phyloP scores from a whole-genome alignment of 2,329 filamentous ascomycete species.

The Cadophora luteo-olivacea region DNA sequence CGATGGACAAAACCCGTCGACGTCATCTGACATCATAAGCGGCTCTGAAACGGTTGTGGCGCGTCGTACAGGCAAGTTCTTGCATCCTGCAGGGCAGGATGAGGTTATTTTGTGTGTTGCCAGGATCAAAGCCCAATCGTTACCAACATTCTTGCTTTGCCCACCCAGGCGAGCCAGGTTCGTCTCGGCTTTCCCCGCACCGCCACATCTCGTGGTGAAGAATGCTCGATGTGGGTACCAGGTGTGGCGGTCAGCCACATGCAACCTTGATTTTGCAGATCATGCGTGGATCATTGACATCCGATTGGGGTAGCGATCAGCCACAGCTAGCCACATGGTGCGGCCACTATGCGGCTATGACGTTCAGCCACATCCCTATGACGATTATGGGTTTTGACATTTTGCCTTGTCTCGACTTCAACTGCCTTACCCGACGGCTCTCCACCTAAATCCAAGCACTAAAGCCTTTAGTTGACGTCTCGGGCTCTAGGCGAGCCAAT shows the following conservation, averaged over 20 bases:
- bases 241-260: slow-evolving; percentile 11
- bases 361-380: slow-evolving; percentile 22
- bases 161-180: neutral
- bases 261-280: slow-evolving; percentile 6
- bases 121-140: neutral
- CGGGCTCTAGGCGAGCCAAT: slow-evolving; percentile 3
- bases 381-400: slow-evolving; percentile 13
- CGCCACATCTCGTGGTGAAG: slow-evolving; percentile 5
- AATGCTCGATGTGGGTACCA: neutral
- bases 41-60: slow-evolving; percentile 5
- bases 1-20: slow-evolving; percentile 10
- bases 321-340: neutral
- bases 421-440: slow-evolving; percentile 3
- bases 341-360: neutral
- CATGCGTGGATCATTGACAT: neutral
- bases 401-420: neutral
- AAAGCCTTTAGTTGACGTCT: neutral
- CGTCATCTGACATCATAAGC: slow-evolving; percentile 27
- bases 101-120: neutral
- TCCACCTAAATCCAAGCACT: neutral
- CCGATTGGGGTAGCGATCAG: neutral
- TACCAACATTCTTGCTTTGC: neutral
- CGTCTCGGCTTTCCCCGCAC: neutral
- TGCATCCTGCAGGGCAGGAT: neutral
- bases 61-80: neutral